Conservation (phyloP, 2,329 filamentous ascomycete species). For the Fusarium caatingaense region DNA sequence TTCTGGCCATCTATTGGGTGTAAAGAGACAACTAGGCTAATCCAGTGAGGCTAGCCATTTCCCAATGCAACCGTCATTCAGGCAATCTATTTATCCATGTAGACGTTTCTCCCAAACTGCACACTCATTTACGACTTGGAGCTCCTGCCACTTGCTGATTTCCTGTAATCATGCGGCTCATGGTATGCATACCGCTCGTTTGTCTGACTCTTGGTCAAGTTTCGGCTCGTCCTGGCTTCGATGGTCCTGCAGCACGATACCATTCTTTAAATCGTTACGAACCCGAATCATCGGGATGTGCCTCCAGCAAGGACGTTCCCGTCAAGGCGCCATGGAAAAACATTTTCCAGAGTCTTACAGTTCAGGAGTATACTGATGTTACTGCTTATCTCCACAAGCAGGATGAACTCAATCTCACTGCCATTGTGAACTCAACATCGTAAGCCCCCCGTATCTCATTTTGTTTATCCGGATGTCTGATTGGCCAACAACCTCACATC, state of each 20-base stretch:
- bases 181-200: background rate
- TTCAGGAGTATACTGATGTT: slow-evolving; percentile 26
- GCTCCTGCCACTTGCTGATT: background rate
- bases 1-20: background rate
- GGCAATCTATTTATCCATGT: background rate
- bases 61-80: background rate
- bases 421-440: slow-evolving; percentile 32
- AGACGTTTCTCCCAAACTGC: no score
- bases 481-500: accelerated
- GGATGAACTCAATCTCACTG: slow-evolving; percentile 26
- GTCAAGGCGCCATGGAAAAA: slow-evolving; percentile 22
- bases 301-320: background rate
- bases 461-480: background rate
- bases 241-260: slow-evolving; percentile 14
- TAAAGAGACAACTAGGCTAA: background rate
- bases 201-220: background rate
- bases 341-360: slow-evolving; percentile 29
- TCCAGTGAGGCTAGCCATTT: background rate
- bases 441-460: slow-evolving; percentile 4
- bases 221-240: background rate
- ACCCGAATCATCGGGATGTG: background rate
- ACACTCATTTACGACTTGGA: background rate
- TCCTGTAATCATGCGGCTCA: background rate
- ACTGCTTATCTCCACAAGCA: slow-evolving; percentile 29
- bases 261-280: slow-evolving; percentile 20